These are phyloP conservation scores for Cystofilobasidium bisporidii DNA, from an alignment of 768 basidiomycete species.

Conservation along the genomic window DNA sequence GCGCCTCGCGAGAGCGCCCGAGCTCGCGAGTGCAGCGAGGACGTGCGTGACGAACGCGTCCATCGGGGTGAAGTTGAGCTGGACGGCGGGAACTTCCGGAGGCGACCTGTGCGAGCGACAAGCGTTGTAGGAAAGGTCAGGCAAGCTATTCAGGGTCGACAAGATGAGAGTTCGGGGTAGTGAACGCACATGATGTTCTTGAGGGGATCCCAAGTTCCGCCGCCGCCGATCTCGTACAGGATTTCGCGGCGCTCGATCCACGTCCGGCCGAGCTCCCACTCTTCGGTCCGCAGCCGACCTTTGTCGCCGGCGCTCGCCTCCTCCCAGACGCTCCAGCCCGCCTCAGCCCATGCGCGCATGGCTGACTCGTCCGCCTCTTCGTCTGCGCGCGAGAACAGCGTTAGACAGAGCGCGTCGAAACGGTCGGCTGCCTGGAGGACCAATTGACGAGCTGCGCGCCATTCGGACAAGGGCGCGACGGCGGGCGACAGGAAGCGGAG, in stretches of 20 bases:
- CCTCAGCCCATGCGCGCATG: slow-evolving; percentile 73
- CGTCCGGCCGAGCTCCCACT: slow-evolving; percentile 88
- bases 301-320: slow-evolving; percentile 9
- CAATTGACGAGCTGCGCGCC: slow-evolving; percentile 54
- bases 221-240: slow-evolving; percentile 64
- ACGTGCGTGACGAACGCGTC: slow-evolving; percentile 72
- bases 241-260: slow-evolving; percentile 95
- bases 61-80: slow-evolving; percentile 85
- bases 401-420: slow-evolving; percentile 76
- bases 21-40: slow-evolving; percentile 46
- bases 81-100: slow-evolving; percentile 34
- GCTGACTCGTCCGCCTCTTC: slow-evolving; percentile 56
- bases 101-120: background rate
- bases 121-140: background rate
- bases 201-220: slow-evolving; percentile 57
- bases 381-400: slow-evolving; percentile 82
- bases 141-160: background rate
- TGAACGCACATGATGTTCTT: slow-evolving; percentile 48
- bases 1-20: slow-evolving; percentile 69
- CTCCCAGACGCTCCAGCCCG: slow-evolving; percentile 73
- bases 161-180: background rate
- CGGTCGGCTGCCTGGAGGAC: slow-evolving; percentile 72
- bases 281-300: slow-evolving; percentile 34
- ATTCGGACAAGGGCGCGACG: slow-evolving; percentile 62
- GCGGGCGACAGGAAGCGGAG: slow-evolving; percentile 60